Percentiles rank a stretch among this genome's conserved stretches.
Evolutionary conservation across 2,329 filamentous ascomycete species (phyloP).

Genomic region (Fusarium anthophilum): DNA sequence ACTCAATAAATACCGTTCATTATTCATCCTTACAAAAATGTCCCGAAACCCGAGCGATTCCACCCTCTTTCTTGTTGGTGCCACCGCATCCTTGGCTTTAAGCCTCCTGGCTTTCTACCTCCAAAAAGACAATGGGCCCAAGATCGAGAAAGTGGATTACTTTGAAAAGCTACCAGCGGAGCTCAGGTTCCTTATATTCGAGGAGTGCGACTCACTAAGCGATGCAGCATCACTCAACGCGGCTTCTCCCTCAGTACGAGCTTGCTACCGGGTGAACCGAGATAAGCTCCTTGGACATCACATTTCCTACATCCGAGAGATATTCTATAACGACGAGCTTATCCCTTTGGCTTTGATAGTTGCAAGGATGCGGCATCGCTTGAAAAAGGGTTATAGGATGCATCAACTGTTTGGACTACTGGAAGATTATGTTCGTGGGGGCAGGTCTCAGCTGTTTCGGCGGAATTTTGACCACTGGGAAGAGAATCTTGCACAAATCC

Average conservation of each 20-base stretch:
- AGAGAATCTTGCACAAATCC: not conserved
- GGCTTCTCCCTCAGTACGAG: not conserved
- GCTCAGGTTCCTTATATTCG: not conserved
- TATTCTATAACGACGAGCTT: not conserved
- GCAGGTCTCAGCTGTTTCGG: not conserved
- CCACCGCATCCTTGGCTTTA: too few species aligned
- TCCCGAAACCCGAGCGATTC: fast-evolving
- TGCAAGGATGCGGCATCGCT: not conserved
- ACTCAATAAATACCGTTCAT: not conserved
- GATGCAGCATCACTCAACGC: not conserved
- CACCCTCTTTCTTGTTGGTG: not conserved
- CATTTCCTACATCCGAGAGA: not conserved
- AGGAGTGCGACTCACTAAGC: not conserved
- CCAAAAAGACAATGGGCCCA: fast-evolving
- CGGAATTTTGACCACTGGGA: not conserved
- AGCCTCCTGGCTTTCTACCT: not conserved
- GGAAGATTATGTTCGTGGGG: not conserved
- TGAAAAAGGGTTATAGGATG: fast-evolving
- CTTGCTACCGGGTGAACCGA: not conserved
- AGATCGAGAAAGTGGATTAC: fast-evolving
- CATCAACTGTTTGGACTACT: not conserved
- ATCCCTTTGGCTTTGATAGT: not conserved
- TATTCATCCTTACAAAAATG: not conserved
- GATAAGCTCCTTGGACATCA: too few species aligned
- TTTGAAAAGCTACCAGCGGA: not conserved